Evolutionary conservation across 768 basidiomycete genomes (phyloP).

Genomic region (Macrolepiota dolichaula): DNA sequence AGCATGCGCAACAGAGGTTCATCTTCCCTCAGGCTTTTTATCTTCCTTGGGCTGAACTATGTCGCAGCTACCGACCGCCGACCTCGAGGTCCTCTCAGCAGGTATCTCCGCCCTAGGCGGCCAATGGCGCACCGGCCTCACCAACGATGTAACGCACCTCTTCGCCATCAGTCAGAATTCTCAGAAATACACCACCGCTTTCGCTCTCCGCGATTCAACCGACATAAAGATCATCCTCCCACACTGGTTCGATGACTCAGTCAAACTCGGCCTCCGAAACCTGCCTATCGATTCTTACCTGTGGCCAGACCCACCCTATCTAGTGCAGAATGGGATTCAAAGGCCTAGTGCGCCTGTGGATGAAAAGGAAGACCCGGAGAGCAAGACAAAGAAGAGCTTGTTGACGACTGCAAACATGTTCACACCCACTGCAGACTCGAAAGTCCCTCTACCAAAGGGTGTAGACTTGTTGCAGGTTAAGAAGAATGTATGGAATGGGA

Average conservation of each 20-base stretch:
- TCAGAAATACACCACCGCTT: constrained; percentile 47
- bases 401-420: constrained; percentile 25
- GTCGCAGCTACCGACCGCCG: constrained; percentile 52
- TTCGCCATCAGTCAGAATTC: constrained; percentile 57
- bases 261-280: constrained; percentile 49
- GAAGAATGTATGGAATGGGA: constrained; percentile 49
- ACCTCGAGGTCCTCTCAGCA: constrained; percentile 70
- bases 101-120: constrained; percentile 78
- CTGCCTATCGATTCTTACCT: constrained; percentile 56
- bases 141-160: constrained; percentile 85
- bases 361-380: constrained; percentile 20
- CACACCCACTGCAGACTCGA: constrained; percentile 18
- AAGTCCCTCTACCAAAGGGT: neutral
- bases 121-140: constrained; percentile 73
- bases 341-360: constrained; percentile 18
- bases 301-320: constrained; percentile 69
- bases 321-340: constrained; percentile 24
- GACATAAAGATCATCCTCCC: constrained; percentile 74
- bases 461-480: neutral
- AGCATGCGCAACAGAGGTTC: constrained; percentile 66
- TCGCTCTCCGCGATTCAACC: constrained; percentile 57
- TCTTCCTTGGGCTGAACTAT: neutral
- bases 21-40: constrained; percentile 13
- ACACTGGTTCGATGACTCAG: constrained; percentile 88
- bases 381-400: constrained; percentile 20